These are phyloP conservation scores for Aspergillus texensis DNA, from an alignment of 2,329 filamentous ascomycete species.

Conservation along the genomic window DNA sequence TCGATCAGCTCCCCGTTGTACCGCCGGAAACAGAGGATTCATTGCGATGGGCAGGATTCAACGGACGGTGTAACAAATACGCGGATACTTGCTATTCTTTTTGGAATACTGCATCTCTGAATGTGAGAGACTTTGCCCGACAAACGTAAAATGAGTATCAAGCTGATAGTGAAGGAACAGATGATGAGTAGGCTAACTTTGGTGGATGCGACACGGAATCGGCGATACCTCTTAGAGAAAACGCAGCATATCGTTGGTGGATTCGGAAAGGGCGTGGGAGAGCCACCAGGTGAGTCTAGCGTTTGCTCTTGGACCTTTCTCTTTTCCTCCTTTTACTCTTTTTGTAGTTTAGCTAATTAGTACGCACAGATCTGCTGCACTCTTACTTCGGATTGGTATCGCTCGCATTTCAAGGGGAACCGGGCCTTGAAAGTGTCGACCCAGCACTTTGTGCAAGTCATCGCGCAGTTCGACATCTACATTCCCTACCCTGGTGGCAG, in stretches of 20 bases:
- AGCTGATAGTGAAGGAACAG: constrained; percentile 40
- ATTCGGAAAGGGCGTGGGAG: constrained; percentile 72
- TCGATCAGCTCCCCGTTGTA: constrained; percentile 32
- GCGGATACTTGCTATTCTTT: constrained; percentile 96
- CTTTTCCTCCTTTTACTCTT: neutral
- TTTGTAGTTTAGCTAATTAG: neutral
- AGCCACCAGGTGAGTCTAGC: constrained; percentile 62
- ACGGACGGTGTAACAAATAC: constrained; percentile 86
- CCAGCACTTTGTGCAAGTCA: constrained; percentile 74
- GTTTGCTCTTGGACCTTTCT: neutral
- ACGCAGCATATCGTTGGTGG: constrained; percentile 86
- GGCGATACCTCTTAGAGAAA: constrained; percentile 79
- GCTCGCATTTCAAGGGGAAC: constrained; percentile 72
- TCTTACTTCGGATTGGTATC: constrained; percentile 84
- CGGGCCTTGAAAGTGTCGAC: constrained; percentile 71
- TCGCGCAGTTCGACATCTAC: constrained; percentile 42
- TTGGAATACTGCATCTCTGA: constrained; percentile 75
- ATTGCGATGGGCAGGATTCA: constrained; percentile 71
- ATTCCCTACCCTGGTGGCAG: constrained; percentile 45
- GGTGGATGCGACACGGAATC: constrained; percentile 62
- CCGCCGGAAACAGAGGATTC: constrained; percentile 27
- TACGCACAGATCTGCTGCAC: constrained; percentile 71
- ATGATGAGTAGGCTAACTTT: constrained; percentile 62
- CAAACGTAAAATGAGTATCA: neutral
- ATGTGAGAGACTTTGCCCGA: constrained; percentile 35